Conservation (phyloP, 2,329 filamentous ascomycete genomes). For the Microcera coccophila region DNA sequence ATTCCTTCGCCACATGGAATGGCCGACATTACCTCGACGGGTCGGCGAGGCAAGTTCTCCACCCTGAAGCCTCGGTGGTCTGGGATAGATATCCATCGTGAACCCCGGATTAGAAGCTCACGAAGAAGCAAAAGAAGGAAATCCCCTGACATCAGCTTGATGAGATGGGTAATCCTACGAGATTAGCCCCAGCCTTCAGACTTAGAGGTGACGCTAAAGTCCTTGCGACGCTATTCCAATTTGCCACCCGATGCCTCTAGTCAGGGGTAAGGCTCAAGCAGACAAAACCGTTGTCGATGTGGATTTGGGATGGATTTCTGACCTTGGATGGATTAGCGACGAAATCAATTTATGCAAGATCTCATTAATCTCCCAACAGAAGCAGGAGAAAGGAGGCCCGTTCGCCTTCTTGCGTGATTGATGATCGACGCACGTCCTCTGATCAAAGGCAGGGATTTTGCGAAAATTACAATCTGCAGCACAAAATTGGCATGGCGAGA, state of each 20-base stretch:
- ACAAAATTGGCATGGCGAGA: slow-evolving; percentile 2
- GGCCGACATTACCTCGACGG: slow-evolving; percentile 1
- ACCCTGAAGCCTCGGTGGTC: slow-evolving; percentile 4
- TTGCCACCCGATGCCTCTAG: slow-evolving; percentile 26
- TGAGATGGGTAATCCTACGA: background rate
- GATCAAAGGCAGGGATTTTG: slow-evolving; percentile 5
- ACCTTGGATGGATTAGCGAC: slow-evolving; percentile 5
- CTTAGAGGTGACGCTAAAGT: slow-evolving; percentile 21
- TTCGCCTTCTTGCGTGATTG: slow-evolving; percentile 6
- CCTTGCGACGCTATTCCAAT: slow-evolving; percentile 22
- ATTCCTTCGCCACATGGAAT: background rate
- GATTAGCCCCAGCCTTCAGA: slow-evolving; percentile 7
- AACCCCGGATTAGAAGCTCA: slow-evolving; percentile 21
- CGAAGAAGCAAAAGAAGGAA: slow-evolving; percentile 14
- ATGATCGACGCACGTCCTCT: slow-evolving; percentile 5
- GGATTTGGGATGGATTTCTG: background rate
- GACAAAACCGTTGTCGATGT: background rate
- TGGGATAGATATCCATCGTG: slow-evolving; percentile 1
- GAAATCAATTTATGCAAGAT: slow-evolving; percentile 22
- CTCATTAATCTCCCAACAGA: slow-evolving; percentile 28
- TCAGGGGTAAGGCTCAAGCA: slow-evolving; percentile 20
- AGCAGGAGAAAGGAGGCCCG: slow-evolving; percentile 22
- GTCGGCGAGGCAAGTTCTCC: slow-evolving; percentile 23
- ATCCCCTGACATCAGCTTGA: background rate
- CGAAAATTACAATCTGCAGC: slow-evolving; percentile 10